Base-by-base conservation (phyloP, 106 monocot genomes). In the Dactylorhiza incarnata region DNA sequence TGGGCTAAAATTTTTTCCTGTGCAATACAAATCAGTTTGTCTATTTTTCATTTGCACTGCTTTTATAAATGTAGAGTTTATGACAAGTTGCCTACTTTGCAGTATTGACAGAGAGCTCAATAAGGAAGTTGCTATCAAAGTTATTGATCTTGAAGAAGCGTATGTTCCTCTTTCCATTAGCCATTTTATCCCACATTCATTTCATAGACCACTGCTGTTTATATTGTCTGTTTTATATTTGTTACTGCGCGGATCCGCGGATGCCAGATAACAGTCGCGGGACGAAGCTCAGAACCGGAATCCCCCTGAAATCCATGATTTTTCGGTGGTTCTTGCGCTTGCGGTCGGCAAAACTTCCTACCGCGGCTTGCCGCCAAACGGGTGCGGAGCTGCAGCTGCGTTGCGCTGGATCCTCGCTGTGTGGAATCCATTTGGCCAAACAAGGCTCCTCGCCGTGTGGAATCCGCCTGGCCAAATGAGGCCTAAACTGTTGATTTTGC, bases 111-210 rank as follows among this genome's bases (percentile, higher is more conserved):
- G 89, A 84, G 93, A 96, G 75, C 79, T 91, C 65, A 89, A 87
- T 73, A 96, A 93, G 56, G 93, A 93, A 65, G 96, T 96, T 72
- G 96, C 96, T 45, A 96, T 96, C 74, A 96, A 96, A 85, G 91
- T 96, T 74, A 96, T 96, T 68, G 96, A 96, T 81, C 74, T 96
- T 62, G 96, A 96, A 86, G 96, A 96, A 96, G 90, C 96, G 96
- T 96, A 76, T 91, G 96, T 87, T 7, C 29, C 44, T 48, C 44
- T 65, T 80, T 66, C 2, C 45, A 69, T 45, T 22, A 49, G 7
- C 16, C 19, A 49, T 69, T 69, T 45, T 6, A 69, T 2, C 49
- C 10, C 10, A 48, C 47, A n/a, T 49, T 72, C 13, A 22, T 72
- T 72, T 72, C 44, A 11, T 49, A 5, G 45, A 17, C 17, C 11